A percentile compares a stretch with the other conserved stretches of the same genome.
phyloP scores from a whole-genome alignment of 495 filamentous ascomycete species.

The Penicillium lagena region DNA sequence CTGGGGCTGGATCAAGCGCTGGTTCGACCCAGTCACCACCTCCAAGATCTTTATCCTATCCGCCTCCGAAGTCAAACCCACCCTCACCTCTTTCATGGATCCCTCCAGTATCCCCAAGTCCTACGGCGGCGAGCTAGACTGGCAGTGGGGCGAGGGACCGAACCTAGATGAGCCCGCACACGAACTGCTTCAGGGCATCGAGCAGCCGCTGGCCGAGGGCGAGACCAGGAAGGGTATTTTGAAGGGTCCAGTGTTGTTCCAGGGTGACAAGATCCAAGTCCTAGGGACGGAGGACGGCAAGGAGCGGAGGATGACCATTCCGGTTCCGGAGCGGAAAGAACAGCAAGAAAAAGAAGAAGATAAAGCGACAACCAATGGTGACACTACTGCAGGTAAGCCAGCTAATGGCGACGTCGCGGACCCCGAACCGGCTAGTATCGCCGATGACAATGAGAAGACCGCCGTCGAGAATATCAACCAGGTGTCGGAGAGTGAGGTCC shows the following conservation, averaged over 20 bases:
- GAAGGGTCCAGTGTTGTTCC: slow-evolving; percentile 37
- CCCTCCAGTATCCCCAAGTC: slow-evolving; percentile 69
- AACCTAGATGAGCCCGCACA: slow-evolving; percentile 56
- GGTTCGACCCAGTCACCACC: slow-evolving; percentile 90
- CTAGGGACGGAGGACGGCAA: slow-evolving; percentile 36
- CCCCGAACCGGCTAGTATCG: not conserved
- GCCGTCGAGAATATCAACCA: not conserved
- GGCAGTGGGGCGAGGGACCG: slow-evolving; percentile 67
- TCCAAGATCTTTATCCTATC: slow-evolving; percentile 89
- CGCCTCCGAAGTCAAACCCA: slow-evolving; percentile 60
- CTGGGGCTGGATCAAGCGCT: slow-evolving; percentile 92
- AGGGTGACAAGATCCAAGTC: slow-evolving; percentile 30
- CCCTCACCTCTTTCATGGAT: slow-evolving; percentile 76
- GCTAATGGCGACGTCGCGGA: too few relatives aligned
- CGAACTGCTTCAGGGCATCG: slow-evolving; percentile 37
- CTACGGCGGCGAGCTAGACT: slow-evolving; percentile 80
- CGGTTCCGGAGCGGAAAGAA: slow-evolving; percentile 12
- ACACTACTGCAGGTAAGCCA: not conserved
- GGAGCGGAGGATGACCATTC: slow-evolving; percentile 24
- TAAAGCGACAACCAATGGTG: not conserved
- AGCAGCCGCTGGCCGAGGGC: slow-evolving; percentile 21
- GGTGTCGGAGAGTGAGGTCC: not conserved
- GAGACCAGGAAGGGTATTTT: slow-evolving; percentile 23
- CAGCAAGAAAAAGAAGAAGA: too few relatives aligned
- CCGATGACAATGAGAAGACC: not conserved